Conservation (phyloP, 257 asterid species). For the Rubia yunnanensis region DNA sequence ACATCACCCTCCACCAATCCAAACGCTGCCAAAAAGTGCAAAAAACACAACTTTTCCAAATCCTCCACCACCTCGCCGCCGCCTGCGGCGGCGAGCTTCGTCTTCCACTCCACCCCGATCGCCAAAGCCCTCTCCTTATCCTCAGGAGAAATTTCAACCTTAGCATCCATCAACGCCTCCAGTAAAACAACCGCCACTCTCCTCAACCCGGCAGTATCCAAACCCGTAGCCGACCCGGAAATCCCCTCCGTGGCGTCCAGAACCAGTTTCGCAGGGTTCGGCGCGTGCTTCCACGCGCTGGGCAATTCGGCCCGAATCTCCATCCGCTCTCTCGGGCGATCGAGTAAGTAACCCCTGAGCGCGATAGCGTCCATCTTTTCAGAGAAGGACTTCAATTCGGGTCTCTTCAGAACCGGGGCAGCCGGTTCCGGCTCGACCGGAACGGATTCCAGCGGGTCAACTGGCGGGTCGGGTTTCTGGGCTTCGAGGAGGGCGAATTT, state of each 20-base stretch:
- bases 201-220: slow-evolving; percentile 20
- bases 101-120: slow-evolving; percentile 15
- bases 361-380: slow-evolving; percentile 51
- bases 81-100: neutral
- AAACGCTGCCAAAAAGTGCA: slow-evolving; percentile 49
- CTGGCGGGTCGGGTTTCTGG: slow-evolving; percentile 14
- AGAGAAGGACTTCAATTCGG: slow-evolving; percentile 41
- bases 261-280: slow-evolving; percentile 44
- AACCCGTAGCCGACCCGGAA: slow-evolving; percentile 12
- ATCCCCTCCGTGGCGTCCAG: slow-evolving; percentile 45
- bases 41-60: slow-evolving; percentile 42
- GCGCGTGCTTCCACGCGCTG: slow-evolving; percentile 50
- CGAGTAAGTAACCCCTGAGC: slow-evolving; percentile 33
- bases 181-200: slow-evolving; percentile 40
- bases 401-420: slow-evolving; percentile 34
- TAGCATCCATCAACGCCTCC: slow-evolving; percentile 48
- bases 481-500: slow-evolving; percentile 35
- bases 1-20: slow-evolving; percentile 27
- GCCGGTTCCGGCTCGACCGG: slow-evolving; percentile 3
- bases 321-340: slow-evolving; percentile 40
- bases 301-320: slow-evolving; percentile 40
- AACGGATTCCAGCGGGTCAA: neutral
- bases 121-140: slow-evolving; percentile 32
- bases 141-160: slow-evolving; percentile 31
- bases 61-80: slow-evolving; percentile 19